A percentile compares a stretch with the other conserved stretches of the same genome.
These are phyloP conservation scores for Agrocybe praecox DNA, from an alignment of 768 basidiomycete species.

Conservation along the genomic window DNA sequence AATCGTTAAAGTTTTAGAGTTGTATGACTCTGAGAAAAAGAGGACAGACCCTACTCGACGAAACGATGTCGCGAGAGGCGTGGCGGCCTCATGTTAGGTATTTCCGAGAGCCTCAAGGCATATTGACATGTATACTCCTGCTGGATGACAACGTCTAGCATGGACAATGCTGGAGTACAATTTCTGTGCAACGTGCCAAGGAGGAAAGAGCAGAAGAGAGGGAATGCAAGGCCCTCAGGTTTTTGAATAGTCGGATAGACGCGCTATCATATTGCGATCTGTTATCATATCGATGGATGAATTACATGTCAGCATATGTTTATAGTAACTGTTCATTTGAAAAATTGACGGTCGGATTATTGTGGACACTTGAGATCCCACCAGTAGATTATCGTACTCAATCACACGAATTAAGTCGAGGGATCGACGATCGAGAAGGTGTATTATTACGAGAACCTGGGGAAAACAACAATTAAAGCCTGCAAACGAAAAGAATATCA, in stretches of 20 bases:
- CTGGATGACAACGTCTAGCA: neutral
- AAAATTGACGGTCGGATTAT: neutral
- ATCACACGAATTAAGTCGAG: slow-evolving; percentile 8
- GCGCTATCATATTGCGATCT: slow-evolving; percentile 14
- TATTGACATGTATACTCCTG: slow-evolving; percentile 2
- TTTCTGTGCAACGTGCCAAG: slow-evolving; percentile 11
- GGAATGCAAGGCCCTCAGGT: slow-evolving; percentile 1
- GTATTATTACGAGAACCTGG: slow-evolving; percentile 3
- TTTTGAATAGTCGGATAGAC: slow-evolving; percentile 10
- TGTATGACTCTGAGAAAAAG: slow-evolving; percentile 13
- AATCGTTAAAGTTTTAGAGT: slow-evolving; percentile 15
- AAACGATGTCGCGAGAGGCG: neutral
- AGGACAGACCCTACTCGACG: neutral
- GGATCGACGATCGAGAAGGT: slow-evolving; percentile 9
- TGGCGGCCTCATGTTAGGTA: slow-evolving; percentile 10
- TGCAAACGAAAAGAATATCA: neutral
- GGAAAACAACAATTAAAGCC: slow-evolving; percentile 6
- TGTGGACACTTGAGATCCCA: slow-evolving; percentile 2
- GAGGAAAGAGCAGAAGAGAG: slow-evolving; percentile 8
- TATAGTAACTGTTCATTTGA: neutral
- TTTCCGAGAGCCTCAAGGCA: slow-evolving; percentile 1
- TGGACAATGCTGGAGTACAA: slow-evolving; percentile 4
- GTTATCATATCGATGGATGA: slow-evolving; percentile 21
- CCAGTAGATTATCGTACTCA: slow-evolving; percentile 17
- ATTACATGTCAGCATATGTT: slow-evolving; percentile 7